A percentile compares a stretch with the other conserved stretches of the same genome.
These are phyloP conservation scores for Colletotrichum somersetense DNA, from an alignment of 2,329 filamentous ascomycete species.

Conservation along the genomic window DNA sequence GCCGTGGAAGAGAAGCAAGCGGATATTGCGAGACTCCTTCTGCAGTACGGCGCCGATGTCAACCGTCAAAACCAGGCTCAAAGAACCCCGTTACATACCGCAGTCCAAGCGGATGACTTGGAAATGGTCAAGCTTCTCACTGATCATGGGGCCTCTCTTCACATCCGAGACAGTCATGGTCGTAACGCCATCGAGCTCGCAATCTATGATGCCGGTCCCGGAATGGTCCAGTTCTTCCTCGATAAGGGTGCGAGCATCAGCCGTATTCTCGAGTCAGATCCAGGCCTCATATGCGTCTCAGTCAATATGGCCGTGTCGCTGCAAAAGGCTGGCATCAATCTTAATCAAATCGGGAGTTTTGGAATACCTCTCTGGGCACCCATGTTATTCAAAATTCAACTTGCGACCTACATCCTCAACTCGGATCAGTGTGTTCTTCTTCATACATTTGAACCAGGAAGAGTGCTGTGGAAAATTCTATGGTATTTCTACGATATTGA, in stretches of 20 bases:
- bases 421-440: neutral
- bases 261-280: neutral
- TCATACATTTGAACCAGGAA: neutral
- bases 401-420: constrained; percentile 24
- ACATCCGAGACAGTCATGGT: neutral
- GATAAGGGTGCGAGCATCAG: neutral
- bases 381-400: neutral
- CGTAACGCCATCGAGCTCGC: constrained; percentile 10
- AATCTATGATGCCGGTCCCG: neutral
- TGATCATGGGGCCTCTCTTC: neutral
- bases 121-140: neutral
- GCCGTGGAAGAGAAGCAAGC: neutral
- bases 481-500: neutral
- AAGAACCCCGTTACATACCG: neutral
- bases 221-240: neutral
- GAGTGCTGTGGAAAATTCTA: neutral
- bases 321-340: neutral
- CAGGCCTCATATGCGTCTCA: neutral
- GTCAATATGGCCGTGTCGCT: neutral
- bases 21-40: neutral
- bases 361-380: constrained; percentile 7
- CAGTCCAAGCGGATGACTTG: neutral
- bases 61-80: neutral
- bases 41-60: constrained; percentile 1
- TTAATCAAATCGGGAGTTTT: neutral